A percentile compares a stretch with the other conserved stretches of the same genome.
phyloP scores from a whole-genome alignment of 495 filamentous ascomycete genomes.

The Hypoxylon intermedium region DNA sequence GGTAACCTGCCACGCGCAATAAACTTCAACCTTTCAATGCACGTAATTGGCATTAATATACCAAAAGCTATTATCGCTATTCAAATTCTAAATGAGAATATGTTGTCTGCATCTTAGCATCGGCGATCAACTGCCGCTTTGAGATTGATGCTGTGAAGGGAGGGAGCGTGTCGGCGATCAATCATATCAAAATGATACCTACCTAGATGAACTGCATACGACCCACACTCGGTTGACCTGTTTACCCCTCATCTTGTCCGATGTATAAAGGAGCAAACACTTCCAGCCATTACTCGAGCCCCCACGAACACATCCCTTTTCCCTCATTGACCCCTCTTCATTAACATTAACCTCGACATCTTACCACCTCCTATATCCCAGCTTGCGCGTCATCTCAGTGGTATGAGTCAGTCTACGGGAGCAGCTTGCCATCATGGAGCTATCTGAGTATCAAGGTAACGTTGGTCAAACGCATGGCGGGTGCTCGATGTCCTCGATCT shows the following conservation, averaged over 20 bases:
- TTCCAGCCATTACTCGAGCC: not conserved
- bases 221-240: slow-evolving; percentile 17
- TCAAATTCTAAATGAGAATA: no score
- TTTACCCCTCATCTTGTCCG: slow-evolving; percentile 25
- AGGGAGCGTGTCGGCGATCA: slow-evolving; percentile 8
- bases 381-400: no score
- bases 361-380: slow-evolving; percentile 1
- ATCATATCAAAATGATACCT: slow-evolving; percentile 32
- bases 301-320: not conserved
- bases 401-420: slow-evolving; percentile 30
- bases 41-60: no score
- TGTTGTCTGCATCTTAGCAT: no score
- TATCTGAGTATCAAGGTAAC: slow-evolving; percentile 42
- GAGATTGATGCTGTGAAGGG: not conserved
- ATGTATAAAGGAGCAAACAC: slow-evolving; percentile 11
- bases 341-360: not conserved
- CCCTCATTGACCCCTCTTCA: not conserved
- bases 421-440: slow-evolving; percentile 37
- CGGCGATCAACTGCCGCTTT: slow-evolving; percentile 4
- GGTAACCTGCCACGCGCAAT: no score
- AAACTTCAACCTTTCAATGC: no score
- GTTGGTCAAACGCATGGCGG: slow-evolving; percentile 62
- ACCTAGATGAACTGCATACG: slow-evolving; percentile 23
- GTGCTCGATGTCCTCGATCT: slow-evolving; percentile 54
- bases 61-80: no score